Evolutionary conservation across 2,329 filamentous ascomycete genomes (phyloP).

Genomic region (Claviceps sp.): DNA sequence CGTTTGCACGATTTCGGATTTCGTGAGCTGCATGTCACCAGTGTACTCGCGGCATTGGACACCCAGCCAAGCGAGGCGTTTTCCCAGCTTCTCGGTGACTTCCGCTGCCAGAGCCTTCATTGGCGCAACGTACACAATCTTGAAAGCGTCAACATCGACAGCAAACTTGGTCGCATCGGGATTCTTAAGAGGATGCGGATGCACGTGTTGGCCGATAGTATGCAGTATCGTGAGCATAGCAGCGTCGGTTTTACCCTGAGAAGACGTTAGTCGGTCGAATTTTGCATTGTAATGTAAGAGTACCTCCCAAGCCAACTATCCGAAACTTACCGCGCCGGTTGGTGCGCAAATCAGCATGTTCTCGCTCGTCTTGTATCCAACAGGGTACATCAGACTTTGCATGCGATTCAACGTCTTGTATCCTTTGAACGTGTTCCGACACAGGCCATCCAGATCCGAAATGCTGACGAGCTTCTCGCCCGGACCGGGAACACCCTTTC

Average conservation of each 20-base stretch:
- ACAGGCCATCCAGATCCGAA: conserved; percentile 74
- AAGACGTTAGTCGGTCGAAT: not conserved
- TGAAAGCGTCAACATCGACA: conserved; percentile 80
- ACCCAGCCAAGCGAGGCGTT: conserved; percentile 84
- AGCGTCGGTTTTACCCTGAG: conserved; percentile 84
- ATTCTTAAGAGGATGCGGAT: conserved; percentile 66
- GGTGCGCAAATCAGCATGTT: conserved; percentile 99
- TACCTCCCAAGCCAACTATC: not conserved
- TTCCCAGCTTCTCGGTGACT: conserved; percentile 87
- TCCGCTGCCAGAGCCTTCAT: conserved; percentile 98
- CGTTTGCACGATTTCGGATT: conserved; percentile 86
- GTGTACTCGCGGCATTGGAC: conserved; percentile 88
- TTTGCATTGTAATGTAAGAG: not conserved
- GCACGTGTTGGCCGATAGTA: conserved; percentile 72
- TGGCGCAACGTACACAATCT: conserved; percentile 95
- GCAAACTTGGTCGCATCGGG: conserved; percentile 63
- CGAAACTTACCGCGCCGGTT: conserved; percentile 63
- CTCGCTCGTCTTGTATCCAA: conserved; percentile 90
- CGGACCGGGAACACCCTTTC: conserved; percentile 58
- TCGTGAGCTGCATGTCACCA: conserved; percentile 97
- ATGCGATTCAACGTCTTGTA: conserved; percentile 93
- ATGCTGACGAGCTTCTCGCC: conserved; percentile 70
- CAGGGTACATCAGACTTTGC: conserved; percentile 92
- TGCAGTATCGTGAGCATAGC: conserved; percentile 95
- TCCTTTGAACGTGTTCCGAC: conserved; percentile 79